These are phyloP conservation scores for maize (Zea mays) DNA, from an alignment of 176 grass and related monocot genomes.

Conservation along the genomic window DNA sequence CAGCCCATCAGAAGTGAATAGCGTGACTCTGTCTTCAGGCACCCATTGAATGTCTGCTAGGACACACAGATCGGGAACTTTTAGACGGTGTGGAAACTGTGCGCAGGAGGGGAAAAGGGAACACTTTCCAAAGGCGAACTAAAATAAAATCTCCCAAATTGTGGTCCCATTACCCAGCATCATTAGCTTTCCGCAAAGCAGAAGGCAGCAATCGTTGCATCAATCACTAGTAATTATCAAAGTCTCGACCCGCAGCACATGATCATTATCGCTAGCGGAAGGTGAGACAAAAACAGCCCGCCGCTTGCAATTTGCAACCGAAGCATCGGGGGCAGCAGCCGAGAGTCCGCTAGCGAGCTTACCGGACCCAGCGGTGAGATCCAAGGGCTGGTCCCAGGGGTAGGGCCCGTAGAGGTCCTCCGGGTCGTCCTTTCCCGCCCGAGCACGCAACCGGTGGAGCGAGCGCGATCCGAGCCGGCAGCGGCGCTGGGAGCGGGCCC, in stretches of 20 bases:
- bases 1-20: constrained; percentile 91
- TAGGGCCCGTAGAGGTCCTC: constrained; percentile 86
- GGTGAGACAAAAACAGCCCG: background rate
- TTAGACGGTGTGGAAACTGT: background rate
- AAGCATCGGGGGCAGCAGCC: background rate
- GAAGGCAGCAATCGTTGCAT: background rate
- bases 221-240: background rate
- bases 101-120: background rate
- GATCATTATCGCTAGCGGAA: background rate
- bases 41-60: constrained; percentile 80
- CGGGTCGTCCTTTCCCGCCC: constrained; percentile 47
- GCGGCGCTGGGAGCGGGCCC: constrained; percentile 16
- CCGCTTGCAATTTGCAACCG: background rate
- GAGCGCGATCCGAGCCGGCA: constrained; percentile 23
- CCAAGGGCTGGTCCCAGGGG: constrained; percentile 78
- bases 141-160: background rate
- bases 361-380: constrained; percentile 42
- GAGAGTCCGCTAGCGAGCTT: background rate
- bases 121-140: background rate
- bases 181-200: background rate
- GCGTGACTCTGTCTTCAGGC: constrained; percentile 70
- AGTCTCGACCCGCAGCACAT: background rate
- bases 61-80: constrained; percentile 16
- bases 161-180: background rate
- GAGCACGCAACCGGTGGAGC: constrained; percentile 45